Evolutionary conservation across 73 alveolate species (phyloP), one percentile per base, ranked within the genome.

Genomic region (Symbiodinium pilosum): DNA sequence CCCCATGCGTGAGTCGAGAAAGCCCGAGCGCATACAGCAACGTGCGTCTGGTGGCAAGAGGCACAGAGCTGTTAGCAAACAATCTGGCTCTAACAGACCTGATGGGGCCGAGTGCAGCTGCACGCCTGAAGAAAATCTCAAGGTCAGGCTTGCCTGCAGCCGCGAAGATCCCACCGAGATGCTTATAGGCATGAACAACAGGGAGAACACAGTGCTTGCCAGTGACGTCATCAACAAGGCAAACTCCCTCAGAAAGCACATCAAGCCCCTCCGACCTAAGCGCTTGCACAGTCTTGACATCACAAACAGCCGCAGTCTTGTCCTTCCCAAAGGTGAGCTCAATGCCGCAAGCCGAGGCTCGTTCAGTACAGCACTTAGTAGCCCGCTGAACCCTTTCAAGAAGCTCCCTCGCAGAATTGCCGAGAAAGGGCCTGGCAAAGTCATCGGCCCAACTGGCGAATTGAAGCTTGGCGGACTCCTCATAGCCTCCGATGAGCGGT

Each of bases 201-300:
- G 71, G 71, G 34, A 54, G 71, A 3, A 24, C n/a, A 12, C 26
- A 30, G 21, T 1, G 1, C 69, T 3, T 12, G 26, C 71, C 71
- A 30, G 71, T 4, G 30, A 4, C 71, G 26, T 0, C 0, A 30
- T 30, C 26, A 30, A 0, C 4, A 0, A 54, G n/a, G 7, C 0
- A 5, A 1, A 54, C 7, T 1, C 0, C 18, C 0, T 30, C n/a
- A 0, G n/a, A 24, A 0, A 21, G n/a, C 28, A 1, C 0, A 30
- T 54, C 71, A 4, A 30, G 26, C 34, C 18, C 0, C 0, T 21
- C n/a, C n/a, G n/a, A 24, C n/a, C 24, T 5, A 4, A 30, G 71
- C 34, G 0, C 0, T 12, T 54, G 71, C 0, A 0, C 34, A 24
- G 18, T 30, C 71, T 3, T 5, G 2, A 21, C n/a, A 0, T 24